A percentile compares a stretch with the other conserved stretches of the same genome.
Evolutionary conservation across 2,329 filamentous ascomycete species (phyloP).

Genomic region (Onygenales sp.): DNA sequence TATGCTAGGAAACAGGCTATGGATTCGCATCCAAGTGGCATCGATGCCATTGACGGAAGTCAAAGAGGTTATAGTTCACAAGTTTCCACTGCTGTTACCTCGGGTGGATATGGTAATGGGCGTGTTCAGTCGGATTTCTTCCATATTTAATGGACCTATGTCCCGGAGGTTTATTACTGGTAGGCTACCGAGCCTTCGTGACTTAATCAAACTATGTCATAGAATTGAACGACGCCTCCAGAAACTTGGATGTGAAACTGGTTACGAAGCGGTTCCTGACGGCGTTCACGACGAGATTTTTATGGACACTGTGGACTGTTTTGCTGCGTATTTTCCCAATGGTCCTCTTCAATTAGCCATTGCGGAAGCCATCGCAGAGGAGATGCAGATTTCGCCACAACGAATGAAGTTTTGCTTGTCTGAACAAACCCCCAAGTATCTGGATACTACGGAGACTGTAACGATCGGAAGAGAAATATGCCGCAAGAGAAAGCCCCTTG

Average conservation of each 20-base stretch:
- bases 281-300: conserved; percentile 73
- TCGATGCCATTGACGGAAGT: conserved; percentile 62
- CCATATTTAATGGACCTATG: conserved; percentile 29
- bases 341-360: conserved; percentile 51
- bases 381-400: conserved; percentile 78
- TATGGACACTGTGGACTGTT: conserved; percentile 86
- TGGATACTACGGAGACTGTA: conserved; percentile 50
- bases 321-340: conserved; percentile 70
- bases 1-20: conserved; percentile 77
- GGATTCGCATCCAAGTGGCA: conserved; percentile 65
- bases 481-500: conserved; percentile 44
- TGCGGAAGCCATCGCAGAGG: conserved; percentile 59
- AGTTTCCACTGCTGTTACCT: conserved; percentile 57
- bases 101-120: conserved; percentile 48
- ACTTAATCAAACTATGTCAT: conserved; percentile 85
- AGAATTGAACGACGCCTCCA: conserved; percentile 60
- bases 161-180: conserved; percentile 30
- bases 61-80: conserved; percentile 59
- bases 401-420: conserved; percentile 67
- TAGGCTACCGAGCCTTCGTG: conserved; percentile 59
- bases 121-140: conserved; percentile 40
- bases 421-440: conserved; percentile 61
- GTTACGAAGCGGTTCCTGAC: conserved; percentile 63
- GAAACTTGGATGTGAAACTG: conserved; percentile 49
- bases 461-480: conserved; percentile 58